These are phyloP conservation scores for Zygoascus biomembranicola DNA, from an alignment of 805 yeast genomes.

Conservation along the genomic window DNA sequence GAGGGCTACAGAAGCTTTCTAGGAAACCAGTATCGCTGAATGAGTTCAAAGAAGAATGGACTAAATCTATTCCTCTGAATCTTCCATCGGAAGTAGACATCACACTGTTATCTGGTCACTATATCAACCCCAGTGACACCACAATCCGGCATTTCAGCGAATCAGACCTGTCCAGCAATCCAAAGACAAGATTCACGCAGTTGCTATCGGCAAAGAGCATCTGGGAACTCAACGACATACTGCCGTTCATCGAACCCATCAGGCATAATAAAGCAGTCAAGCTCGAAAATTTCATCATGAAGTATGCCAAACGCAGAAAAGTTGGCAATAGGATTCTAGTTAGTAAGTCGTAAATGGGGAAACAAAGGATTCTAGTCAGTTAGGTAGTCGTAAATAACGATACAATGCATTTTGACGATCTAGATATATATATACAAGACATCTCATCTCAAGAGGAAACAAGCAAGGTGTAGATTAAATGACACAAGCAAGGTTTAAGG, in stretches of 20 bases:
- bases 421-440: too few species aligned
- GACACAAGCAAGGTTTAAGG: neutral
- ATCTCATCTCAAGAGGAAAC: neutral
- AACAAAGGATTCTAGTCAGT: too few species aligned
- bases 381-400: neutral
- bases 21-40: constrained; percentile 29
- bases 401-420: neutral
- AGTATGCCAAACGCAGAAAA: constrained; percentile 48
- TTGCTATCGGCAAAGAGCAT: constrained; percentile 46
- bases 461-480: too few species aligned
- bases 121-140: constrained; percentile 37
- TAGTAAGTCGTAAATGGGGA: constrained; percentile 20
- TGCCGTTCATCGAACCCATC: constrained; percentile 55
- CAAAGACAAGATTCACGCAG: constrained; percentile 40
- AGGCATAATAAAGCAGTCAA: constrained; percentile 42
- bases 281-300: constrained; percentile 51
- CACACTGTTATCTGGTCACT: constrained; percentile 46
- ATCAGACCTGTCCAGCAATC: constrained; percentile 40
- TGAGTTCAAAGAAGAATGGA: constrained; percentile 34
- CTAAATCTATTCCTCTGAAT: constrained; percentile 23
- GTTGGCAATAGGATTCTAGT: constrained; percentile 35
- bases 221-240: constrained; percentile 57
- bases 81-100: constrained; percentile 58
- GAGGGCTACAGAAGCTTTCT: constrained; percentile 37
- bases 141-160: constrained; percentile 48